phyloP scores from a whole-genome alignment of 495 filamentous ascomycete species.

The Cudoniella acicularis region DNA sequence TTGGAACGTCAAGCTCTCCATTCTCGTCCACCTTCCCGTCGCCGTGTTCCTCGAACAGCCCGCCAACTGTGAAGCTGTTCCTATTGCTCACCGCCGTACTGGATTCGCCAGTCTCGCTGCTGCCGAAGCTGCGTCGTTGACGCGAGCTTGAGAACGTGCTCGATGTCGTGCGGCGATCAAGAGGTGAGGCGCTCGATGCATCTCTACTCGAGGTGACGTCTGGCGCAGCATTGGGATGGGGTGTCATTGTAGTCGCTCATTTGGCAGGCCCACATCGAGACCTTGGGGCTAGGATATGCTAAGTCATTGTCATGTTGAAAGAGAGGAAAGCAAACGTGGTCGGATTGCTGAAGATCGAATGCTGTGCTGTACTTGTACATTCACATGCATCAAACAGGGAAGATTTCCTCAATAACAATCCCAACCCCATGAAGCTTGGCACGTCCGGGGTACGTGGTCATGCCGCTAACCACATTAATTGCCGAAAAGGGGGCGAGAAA shows the following conservation, averaged over 20 bases:
- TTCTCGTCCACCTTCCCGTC: neutral
- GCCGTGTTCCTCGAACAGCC: neutral
- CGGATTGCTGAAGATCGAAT: neutral
- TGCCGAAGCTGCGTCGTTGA: slow-evolving; percentile 12
- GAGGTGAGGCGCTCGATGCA: slow-evolving; percentile 8
- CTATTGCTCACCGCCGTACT: slow-evolving; percentile 17
- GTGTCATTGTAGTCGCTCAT: slow-evolving; percentile 21
- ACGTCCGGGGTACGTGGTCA: neutral
- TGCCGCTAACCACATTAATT: too few species aligned
- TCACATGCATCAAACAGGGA: neutral
- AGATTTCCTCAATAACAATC: neutral
- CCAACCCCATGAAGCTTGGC: neutral
- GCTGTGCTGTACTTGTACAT: neutral
- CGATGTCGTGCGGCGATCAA: slow-evolving; percentile 12
- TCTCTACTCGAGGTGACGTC: slow-evolving; percentile 1
- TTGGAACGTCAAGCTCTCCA: neutral
- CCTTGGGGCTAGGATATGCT: neutral
- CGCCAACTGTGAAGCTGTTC: slow-evolving; percentile 10
- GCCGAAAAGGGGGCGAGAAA: neutral
- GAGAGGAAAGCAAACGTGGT: neutral
- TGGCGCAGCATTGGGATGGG: slow-evolving; percentile 6
- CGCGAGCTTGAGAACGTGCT: slow-evolving; percentile 14
- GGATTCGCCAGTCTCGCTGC: slow-evolving; percentile 21
- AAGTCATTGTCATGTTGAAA: neutral
- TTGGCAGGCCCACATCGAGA: slow-evolving; percentile 2